phyloP scores from a whole-genome alignment of 2,329 filamentous ascomycete genomes.

The Bipolaris bicolor region DNA sequence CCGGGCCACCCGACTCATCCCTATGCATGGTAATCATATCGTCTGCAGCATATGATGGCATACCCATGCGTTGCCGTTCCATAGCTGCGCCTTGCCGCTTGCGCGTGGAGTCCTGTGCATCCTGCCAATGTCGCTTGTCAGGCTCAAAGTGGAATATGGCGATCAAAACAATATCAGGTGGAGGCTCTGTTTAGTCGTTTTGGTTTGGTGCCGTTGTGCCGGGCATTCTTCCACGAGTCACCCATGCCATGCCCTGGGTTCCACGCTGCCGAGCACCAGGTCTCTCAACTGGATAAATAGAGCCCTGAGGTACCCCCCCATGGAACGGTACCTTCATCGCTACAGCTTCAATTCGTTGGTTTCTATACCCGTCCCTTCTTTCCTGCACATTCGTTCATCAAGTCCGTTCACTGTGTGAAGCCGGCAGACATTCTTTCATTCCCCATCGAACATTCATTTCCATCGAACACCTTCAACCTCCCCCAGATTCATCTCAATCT shows the following conservation, averaged over 20 bases:
- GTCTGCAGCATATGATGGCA: slow-evolving; percentile 7
- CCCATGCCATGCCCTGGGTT: not conserved
- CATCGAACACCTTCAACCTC: slow-evolving; percentile 24
- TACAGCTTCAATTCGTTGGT: slow-evolving; percentile 33
- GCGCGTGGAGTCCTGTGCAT: slow-evolving; percentile 21
- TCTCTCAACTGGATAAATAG: slow-evolving; percentile 31
- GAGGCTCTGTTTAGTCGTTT: slow-evolving; percentile 22
- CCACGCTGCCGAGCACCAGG: not conserved
- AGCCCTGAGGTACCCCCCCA: slow-evolving; percentile 13
- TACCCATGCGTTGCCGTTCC: slow-evolving; percentile 14
- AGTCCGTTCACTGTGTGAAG: slow-evolving; percentile 44
- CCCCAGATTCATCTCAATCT: slow-evolving; percentile 13
- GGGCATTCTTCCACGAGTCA: slow-evolving; percentile 12
- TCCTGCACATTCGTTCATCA: slow-evolving; percentile 32
- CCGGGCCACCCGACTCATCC: slow-evolving; percentile 9
- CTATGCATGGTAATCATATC: slow-evolving; percentile 14
- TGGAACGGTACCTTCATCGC: slow-evolving; percentile 25
- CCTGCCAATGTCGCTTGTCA: slow-evolving; percentile 37
- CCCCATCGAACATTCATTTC: slow-evolving; percentile 27
- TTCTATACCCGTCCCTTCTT: slow-evolving; percentile 38
- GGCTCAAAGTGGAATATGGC: slow-evolving; percentile 18
- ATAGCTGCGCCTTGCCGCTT: slow-evolving; percentile 19
- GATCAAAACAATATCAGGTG: slow-evolving; percentile 15
- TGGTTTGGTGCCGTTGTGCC: slow-evolving; percentile 22
- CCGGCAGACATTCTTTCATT: slow-evolving; percentile 43